A percentile compares a stretch with the other conserved stretches of the same genome.
phyloP scores from a whole-genome alignment of 306 rosid species.

The Cicer bijugum region DNA sequence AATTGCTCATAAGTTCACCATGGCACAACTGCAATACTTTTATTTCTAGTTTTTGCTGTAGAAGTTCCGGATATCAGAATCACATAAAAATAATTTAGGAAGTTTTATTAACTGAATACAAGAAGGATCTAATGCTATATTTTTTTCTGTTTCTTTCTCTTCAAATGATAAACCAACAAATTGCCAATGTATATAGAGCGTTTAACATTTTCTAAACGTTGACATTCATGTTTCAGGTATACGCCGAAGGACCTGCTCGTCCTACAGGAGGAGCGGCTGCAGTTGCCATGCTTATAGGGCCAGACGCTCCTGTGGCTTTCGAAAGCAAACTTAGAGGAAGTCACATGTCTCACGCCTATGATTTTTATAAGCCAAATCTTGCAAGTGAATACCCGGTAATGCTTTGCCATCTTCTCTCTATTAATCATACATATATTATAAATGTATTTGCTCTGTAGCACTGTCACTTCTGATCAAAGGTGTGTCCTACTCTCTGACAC shows the following conservation, averaged over 20 bases:
- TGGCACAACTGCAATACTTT: not conserved
- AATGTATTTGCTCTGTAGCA: not conserved
- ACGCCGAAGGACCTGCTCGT: constrained; percentile 90
- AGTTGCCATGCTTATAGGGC: constrained; percentile 79
- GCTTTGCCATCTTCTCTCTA: constrained; percentile 7
- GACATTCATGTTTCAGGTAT: constrained; percentile 61
- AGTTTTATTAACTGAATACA: not conserved
- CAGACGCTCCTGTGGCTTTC: constrained; percentile 80
- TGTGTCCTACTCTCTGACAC: too few relatives aligned
- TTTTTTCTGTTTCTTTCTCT: not conserved
- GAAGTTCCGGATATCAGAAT: not conserved
- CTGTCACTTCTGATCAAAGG: too few relatives aligned
- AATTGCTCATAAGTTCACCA: not conserved
- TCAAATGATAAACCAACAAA: constrained; percentile 1
- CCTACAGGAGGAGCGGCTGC: constrained; percentile 99
- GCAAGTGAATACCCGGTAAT: constrained; percentile 90
- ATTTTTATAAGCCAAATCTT: constrained; percentile 86
- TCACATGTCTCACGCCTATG: constrained; percentile 84
- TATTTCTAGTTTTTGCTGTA: not conserved
- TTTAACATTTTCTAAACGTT: not conserved
- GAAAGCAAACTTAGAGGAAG: constrained; percentile 86
- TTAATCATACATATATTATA: constrained; percentile 7
- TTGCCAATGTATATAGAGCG: not conserved
- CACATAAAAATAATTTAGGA: not conserved
- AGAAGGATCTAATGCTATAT: not conserved